phyloP scores from a whole-genome alignment of 148 eudicot genomes.

The Rhododendron vialii region DNA sequence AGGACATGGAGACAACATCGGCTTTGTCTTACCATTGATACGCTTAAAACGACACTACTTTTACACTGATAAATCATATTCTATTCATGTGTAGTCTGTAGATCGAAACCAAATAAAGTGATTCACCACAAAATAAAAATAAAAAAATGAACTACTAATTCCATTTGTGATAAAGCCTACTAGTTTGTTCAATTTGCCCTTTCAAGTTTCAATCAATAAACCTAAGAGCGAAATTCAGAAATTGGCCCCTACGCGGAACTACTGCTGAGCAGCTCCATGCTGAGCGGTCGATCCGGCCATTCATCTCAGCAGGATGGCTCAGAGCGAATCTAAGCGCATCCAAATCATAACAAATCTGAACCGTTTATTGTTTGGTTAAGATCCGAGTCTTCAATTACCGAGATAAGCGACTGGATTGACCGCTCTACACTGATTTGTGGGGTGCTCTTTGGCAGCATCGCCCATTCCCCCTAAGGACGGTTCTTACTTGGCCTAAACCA shows the following conservation, averaged over 20 bases:
- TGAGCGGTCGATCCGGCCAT: no score
- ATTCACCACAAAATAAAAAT: not conserved
- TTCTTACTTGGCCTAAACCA: no score
- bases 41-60: conserved; percentile 21
- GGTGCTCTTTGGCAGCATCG: no score
- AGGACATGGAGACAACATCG: conserved; percentile 17
- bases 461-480: no score
- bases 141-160: not conserved
- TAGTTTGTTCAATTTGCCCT: not conserved
- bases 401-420: no score
- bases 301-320: no score
- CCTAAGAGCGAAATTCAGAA: not conserved
- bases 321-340: no score
- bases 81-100: not conserved
- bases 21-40: conserved; percentile 25
- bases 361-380: no score
- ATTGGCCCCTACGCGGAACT: not conserved
- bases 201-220: not conserved
- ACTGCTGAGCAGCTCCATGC: no score
- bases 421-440: no score
- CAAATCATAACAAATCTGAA: no score
- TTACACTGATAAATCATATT: not conserved
- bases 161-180: conserved; percentile 7
- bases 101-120: conserved; percentile 16
- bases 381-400: no score